These are phyloP conservation scores for Ustanciosporium gigantosporum DNA, from an alignment of 1,284 basidiomycete genomes.

Conservation along the genomic window DNA sequence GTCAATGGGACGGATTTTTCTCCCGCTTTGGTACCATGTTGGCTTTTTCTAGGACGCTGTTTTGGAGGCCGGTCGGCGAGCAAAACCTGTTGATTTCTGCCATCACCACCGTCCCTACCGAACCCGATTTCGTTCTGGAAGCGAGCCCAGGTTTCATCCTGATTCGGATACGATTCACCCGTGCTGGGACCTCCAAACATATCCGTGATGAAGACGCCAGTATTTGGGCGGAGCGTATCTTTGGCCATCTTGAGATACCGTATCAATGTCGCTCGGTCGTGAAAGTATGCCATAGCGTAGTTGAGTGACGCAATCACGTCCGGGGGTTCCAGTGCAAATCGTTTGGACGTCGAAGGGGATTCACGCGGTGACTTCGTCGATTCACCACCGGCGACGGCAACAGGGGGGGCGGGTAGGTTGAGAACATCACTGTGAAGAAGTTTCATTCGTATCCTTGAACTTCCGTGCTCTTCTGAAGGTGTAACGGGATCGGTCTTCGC, in stretches of 20 bases:
- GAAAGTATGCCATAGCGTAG: constrained; percentile 54
- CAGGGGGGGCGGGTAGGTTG: constrained; percentile 29
- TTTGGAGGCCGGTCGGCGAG: neutral
- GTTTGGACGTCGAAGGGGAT: neutral
- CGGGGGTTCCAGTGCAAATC: constrained; percentile 25
- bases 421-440: constrained; percentile 51
- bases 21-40: neutral
- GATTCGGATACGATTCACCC: constrained; percentile 32
- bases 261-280: constrained; percentile 39
- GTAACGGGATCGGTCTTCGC: neutral
- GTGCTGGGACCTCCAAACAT: constrained; percentile 48
- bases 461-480: no score
- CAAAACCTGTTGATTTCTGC: constrained; percentile 1
- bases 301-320: constrained; percentile 50
- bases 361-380: neutral
- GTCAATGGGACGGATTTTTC: neutral
- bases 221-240: constrained; percentile 32
- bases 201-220: constrained; percentile 49
- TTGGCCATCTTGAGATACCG: constrained; percentile 29
- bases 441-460: no score
- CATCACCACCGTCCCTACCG: neutral
- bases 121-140: constrained; percentile 14
- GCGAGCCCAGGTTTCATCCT: constrained; percentile 7
- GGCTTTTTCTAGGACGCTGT: neutral
- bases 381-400: neutral